Evolutionary conservation across 2,329 filamentous ascomycete species (phyloP), one percentile per base, ranked within the genome.

Genomic region (Fusarium pseudoanthophilum): DNA sequence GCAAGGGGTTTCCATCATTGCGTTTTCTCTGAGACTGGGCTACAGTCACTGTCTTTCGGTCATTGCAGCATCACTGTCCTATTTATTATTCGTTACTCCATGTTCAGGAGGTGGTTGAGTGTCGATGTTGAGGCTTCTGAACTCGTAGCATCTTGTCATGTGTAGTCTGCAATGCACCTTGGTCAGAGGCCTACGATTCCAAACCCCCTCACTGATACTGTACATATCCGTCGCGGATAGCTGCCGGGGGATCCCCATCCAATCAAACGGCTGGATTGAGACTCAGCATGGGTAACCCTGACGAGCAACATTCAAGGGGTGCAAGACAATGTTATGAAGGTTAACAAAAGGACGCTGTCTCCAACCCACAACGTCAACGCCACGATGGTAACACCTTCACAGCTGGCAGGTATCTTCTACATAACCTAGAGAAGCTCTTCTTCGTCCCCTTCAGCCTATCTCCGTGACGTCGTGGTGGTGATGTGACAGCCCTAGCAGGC

Each of bases 301-400:
- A 57, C 48, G 39, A 43, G 42, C 51, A 65, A 53, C n/a, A 42
- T 40, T 28, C 63, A 61, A 64, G 73, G 67, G 53, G 42, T 37
- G 43, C 37, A 56, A 49, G 69, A 65, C 51, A 48, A 73, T 63
- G 61, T 65, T 56, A 67, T 74, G 48, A 56, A 58, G 49, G 51
- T 51, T 61, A 60, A 67, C 59, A 56, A 43, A 69, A 55, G 55
- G 53, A 60, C 62, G 28, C 60, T 48, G 60, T 67, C 60, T 70
- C 43, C 55, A 52, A 53, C 48, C 53, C 49, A 60, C 49, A 58
- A 60, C 58, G 52, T 55, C 49, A 45, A 57, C 61, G 62, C 67
- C 63, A 66, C 55, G 36, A 59, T 56, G 34, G 24, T 28, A 40
- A 55, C 30, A 55, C 30, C 34, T 37, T 37, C 43, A 46, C 34